Evolutionary conservation across 148 eudicot genomes (phyloP), one percentile per base, ranked within the genome.

Genomic region (Dysphania ambrosioides): DNA sequence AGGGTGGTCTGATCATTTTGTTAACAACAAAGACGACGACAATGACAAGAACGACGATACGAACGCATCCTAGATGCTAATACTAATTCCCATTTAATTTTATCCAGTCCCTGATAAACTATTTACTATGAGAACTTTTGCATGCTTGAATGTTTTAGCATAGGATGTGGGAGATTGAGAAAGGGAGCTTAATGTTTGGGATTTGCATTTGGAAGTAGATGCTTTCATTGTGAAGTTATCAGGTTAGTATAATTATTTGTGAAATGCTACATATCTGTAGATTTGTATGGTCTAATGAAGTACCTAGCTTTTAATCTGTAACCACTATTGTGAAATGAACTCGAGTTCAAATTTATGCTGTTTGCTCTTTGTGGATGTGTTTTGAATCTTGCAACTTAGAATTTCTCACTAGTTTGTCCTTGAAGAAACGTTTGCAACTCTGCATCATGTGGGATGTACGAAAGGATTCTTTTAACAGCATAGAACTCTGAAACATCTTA

Each of bases 1-100:
- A 59, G 89, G 80, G 0, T 81, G 72, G 83, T 7, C 63, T 66
- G 77, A 80, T 40, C 19, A 29, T 13, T 8, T 75, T 4, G 68
- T 57, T 30, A 8, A 21, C 69, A 77, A 47, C 12, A 32, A 68
- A 1, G 42, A 76, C 13, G 55, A 67, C 5, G 35, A 40, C 10
- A 12, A 67, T 0, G 47, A 38, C 13, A 8, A 11, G 18, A 34
- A 32, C 35, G 13, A 31, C 5, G 12, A 49, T 5, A 30, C n/a
- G 34, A 29, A 35, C 32, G 66, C 66, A 21, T 30, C 62, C 31
- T 74, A 29, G 72, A 40, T 16, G 6, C 67, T 41, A 16, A 5
- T 59, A n/a, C n/a, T n/a, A 3, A 13, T 13, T 32, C 51, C 23
- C 19, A 66, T 66, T 12, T 4, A 30, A 40, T 47, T 6, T 36